Percentiles rank a stretch among this genome's conserved stretches.
These are phyloP conservation scores for Beauveria scarabaeidicola DNA, from an alignment of 2,329 filamentous ascomycete genomes.

Conservation along the genomic window DNA sequence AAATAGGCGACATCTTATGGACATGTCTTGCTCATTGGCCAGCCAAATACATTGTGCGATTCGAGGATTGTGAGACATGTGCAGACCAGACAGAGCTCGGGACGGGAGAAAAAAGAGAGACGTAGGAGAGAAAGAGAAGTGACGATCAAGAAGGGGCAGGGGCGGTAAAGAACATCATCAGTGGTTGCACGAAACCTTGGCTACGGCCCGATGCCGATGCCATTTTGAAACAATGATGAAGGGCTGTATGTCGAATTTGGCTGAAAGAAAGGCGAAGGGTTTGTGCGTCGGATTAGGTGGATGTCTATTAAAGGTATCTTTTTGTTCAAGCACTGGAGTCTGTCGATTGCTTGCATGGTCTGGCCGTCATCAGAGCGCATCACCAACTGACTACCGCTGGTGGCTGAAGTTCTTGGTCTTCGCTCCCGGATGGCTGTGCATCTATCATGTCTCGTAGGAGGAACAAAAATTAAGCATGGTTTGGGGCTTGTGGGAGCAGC, in stretches of 20 bases:
- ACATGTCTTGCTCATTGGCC: not conserved
- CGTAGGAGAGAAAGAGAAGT: not conserved
- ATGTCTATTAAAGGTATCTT: not conserved
- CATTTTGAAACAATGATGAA: no score
- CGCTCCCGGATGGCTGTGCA: no score
- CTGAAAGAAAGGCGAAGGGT: no score
- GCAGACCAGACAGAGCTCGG: not conserved
- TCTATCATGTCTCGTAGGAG: not conserved
- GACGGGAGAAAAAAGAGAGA: not conserved
- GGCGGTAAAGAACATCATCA: not conserved
- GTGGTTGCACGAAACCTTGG: not conserved
- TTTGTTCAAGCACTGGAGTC: not conserved
- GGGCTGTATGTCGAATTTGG: no score
- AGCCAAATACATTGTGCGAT: not conserved
- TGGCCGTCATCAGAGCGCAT: not conserved
- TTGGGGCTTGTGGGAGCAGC: not conserved
- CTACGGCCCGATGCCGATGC: not conserved
- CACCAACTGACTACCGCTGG: not conserved
- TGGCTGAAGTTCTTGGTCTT: no score
- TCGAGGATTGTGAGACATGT: not conserved
- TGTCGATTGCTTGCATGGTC: not conserved
- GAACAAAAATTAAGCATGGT: not conserved
- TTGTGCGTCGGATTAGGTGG: no score
- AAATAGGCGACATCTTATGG: not conserved
- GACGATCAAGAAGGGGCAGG: not conserved